A percentile compares a stretch with the other conserved stretches of the same genome.
phyloP scores from a whole-genome alignment of 2,329 filamentous ascomycete species.

The Arthrobotrys megalospora region DNA sequence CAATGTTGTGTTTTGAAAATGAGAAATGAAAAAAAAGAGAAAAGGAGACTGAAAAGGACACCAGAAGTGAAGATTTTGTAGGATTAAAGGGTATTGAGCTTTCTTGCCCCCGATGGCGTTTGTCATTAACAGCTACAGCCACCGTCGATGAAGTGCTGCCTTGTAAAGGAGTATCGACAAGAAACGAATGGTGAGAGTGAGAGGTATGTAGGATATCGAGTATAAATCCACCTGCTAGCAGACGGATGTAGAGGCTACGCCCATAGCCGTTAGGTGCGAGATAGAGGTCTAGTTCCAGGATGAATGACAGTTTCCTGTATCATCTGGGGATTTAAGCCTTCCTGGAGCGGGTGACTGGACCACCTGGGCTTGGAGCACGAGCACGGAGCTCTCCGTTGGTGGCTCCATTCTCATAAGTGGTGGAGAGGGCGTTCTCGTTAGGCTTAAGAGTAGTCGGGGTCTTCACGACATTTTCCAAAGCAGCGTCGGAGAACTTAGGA shows the following conservation, averaged over 20 bases:
- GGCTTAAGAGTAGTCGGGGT: constrained; percentile 65
- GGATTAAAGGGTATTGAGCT: constrained; percentile 24
- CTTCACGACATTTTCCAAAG: constrained; percentile 69
- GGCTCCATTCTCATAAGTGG: constrained; percentile 67
- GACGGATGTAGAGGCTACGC: background rate
- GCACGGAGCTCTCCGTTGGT: constrained; percentile 66
- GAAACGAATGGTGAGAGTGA: constrained; percentile 35
- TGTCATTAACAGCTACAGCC: constrained; percentile 15
- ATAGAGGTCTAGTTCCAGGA: background rate
- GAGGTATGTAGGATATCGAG: constrained; percentile 10
- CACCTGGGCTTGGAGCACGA: constrained; percentile 69
- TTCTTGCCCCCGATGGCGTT: constrained; percentile 16
- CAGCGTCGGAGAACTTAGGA: constrained; percentile 81
- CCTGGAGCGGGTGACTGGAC: constrained; percentile 76
- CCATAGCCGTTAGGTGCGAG: too few relatives aligned
- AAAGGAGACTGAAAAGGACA: background rate
- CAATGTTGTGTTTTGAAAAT: constrained; percentile 3
- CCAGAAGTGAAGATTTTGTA: constrained; percentile 20
- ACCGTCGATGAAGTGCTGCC: constrained; percentile 21
- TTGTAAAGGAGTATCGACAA: constrained; percentile 56
- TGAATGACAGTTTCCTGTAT: constrained; percentile 10
- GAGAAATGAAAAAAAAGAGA: background rate
- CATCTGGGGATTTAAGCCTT: constrained; percentile 73
- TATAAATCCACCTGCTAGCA: constrained; percentile 31
- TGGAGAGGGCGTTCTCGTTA: constrained; percentile 69